phyloP scores from a whole-genome alignment of 202 grass and related monocot genomes.

The Saccharum hybrid region DNA sequence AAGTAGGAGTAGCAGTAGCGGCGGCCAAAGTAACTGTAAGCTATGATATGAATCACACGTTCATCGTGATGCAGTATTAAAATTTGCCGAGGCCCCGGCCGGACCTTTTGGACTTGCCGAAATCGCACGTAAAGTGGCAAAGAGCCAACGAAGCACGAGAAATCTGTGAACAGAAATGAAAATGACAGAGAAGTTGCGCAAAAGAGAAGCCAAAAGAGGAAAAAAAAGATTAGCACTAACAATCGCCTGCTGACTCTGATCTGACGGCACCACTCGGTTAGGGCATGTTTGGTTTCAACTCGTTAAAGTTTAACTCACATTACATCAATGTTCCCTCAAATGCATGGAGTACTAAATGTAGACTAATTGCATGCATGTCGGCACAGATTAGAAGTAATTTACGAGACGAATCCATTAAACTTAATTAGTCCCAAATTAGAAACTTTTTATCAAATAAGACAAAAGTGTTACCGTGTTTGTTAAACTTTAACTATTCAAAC shows the following conservation, averaged over 20 bases:
- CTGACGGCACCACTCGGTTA: neutral
- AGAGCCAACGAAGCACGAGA: neutral
- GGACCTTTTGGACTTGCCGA: neutral
- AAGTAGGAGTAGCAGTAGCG: neutral
- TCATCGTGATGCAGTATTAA: slow-evolving; percentile 37
- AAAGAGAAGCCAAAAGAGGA: neutral
- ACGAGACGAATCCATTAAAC: too few relatives aligned
- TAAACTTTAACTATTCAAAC: too few relatives aligned
- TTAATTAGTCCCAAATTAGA: too few relatives aligned
- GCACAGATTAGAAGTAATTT: too few relatives aligned
- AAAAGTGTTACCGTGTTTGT: too few relatives aligned
- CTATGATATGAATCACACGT: slow-evolving; percentile 35
- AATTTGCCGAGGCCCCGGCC: neutral
- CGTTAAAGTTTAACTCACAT: too few relatives aligned
- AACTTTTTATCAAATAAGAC: too few relatives aligned
- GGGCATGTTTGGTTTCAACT: too few relatives aligned
- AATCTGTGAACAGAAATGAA: neutral
- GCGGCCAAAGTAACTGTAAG: neutral
- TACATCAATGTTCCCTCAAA: too few relatives aligned
- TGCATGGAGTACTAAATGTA: too few relatives aligned
- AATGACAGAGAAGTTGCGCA: neutral
- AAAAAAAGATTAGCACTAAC: neutral
- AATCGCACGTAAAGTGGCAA: slow-evolving; percentile 20
- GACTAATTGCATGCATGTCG: too few relatives aligned
- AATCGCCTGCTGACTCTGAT: neutral